These are phyloP conservation scores for Penicillium canariense DNA, from an alignment of 495 filamentous ascomycete genomes.

Conservation along the genomic window DNA sequence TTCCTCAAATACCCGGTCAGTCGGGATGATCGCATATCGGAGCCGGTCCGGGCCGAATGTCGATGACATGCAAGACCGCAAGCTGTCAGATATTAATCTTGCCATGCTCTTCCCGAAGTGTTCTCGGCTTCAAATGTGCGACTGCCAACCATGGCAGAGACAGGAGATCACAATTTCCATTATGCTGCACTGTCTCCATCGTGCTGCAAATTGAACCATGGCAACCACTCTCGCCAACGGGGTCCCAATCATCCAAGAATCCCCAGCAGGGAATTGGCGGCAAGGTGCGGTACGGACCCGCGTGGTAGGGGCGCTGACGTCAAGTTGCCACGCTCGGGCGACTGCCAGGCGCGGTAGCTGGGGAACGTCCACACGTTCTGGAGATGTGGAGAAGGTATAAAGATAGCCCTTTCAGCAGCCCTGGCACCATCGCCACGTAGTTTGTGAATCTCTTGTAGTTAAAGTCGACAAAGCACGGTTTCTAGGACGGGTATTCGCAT, in stretches of 20 bases:
- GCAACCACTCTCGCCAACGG: background rate
- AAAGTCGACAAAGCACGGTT: too few species aligned
- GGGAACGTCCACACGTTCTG: constrained; percentile 1
- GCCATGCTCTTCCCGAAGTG: too few species aligned
- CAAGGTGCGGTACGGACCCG: background rate
- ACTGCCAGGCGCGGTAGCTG: background rate
- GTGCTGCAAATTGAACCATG: background rate
- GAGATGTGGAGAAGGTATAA: constrained; percentile 12
- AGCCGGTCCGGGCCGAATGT: background rate
- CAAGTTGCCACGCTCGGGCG: constrained; percentile 26
- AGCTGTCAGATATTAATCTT: too few species aligned
- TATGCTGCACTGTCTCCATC: background rate
- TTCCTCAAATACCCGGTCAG: background rate
- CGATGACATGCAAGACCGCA: too few species aligned
- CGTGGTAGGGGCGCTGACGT: constrained; percentile 22
- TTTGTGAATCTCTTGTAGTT: background rate
- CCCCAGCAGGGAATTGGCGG: background rate
- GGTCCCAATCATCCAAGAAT: background rate
- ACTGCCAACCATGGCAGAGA: background rate
- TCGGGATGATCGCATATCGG: background rate
- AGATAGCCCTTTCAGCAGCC: background rate
- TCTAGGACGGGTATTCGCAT: background rate
- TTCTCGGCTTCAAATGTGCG: too few species aligned
- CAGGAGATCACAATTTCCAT: background rate
- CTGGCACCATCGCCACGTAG: background rate